phyloP scores from a whole-genome alignment of 1,284 basidiomycete genomes.

The Cutaneotrichosporon arboriforme region DNA sequence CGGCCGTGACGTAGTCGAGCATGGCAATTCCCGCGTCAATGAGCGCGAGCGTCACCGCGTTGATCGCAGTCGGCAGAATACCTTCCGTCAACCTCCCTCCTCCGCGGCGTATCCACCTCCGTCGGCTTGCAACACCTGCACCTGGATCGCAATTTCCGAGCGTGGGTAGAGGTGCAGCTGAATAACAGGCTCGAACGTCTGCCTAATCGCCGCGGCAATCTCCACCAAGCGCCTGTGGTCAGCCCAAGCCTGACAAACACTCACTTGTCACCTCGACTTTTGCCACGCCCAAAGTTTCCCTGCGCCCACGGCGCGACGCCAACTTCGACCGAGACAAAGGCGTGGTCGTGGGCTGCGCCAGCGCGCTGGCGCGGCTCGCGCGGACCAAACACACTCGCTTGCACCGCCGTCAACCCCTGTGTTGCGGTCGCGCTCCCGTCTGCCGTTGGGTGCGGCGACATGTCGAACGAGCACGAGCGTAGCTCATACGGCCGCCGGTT shows the following conservation, averaged over 20 bases:
- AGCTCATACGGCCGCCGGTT: constrained; percentile 85
- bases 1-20: constrained; percentile 80
- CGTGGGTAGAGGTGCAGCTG: constrained; percentile 87
- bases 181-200: constrained; percentile 92
- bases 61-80: constrained; percentile 86
- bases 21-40: constrained; percentile 81
- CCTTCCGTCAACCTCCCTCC: constrained; percentile 49
- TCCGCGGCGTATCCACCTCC: constrained; percentile 53
- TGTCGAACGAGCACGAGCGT: constrained; percentile 71
- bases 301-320: constrained; percentile 79
- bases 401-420: constrained; percentile 85
- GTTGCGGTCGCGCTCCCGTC: constrained; percentile 79
- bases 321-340: constrained; percentile 78
- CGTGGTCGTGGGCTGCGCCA: constrained; percentile 72
- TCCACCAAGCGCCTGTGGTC: constrained; percentile 73
- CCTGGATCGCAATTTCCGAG: constrained; percentile 85
- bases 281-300: constrained; percentile 51
- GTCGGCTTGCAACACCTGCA: constrained; percentile 89
- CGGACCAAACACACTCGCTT: constrained; percentile 84
- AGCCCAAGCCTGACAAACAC: constrained; percentile 37
- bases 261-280: constrained; percentile 80
- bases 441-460: constrained; percentile 65
- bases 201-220: constrained; percentile 76
- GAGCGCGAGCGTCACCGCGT: constrained; percentile 87
- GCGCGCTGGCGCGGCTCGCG: constrained; percentile 74